Evolutionary conservation across 2,329 filamentous ascomycete genomes (phyloP).

Genomic region (Arthrobotrys megalospora): DNA sequence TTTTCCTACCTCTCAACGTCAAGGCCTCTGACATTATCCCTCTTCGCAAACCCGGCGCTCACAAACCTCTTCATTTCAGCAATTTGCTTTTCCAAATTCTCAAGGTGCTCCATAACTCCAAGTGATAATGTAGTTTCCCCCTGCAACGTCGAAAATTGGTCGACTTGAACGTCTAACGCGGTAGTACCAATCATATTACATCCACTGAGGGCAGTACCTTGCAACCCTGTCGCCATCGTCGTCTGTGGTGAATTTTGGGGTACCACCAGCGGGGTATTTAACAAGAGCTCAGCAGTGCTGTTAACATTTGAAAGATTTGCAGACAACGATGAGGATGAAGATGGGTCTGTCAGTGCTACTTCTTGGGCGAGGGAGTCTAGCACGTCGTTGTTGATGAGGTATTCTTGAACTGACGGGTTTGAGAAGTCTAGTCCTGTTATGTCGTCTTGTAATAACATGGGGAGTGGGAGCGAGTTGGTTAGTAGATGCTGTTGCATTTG

Average conservation of each 20-base stretch:
- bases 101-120: conserved; percentile 62
- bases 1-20: conserved; percentile 52
- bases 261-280: conserved; percentile 31
- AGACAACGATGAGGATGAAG: not conserved
- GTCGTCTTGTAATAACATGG: conserved; percentile 20
- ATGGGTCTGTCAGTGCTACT: not conserved
- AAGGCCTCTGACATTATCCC: conserved; percentile 48
- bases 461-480: not conserved
- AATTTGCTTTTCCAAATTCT: conserved; percentile 62
- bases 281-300: conserved; percentile 8
- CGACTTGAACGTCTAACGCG: conserved; percentile 18
- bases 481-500: conserved; percentile 12
- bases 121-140: conserved; percentile 63
- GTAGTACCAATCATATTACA: not conserved
- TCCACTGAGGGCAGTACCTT: not conserved
- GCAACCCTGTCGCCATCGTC: not conserved
- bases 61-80: conserved; percentile 63
- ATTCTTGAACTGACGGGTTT: conserved; percentile 50
- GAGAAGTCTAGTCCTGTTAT: conserved; percentile 38
- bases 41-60: conserved; percentile 59
- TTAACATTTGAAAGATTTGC: not conserved
- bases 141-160: conserved; percentile 61
- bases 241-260: conserved; percentile 18
- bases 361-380: conserved; percentile 31
- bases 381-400: conserved; percentile 51